Evolutionary conservation across 306 rosid genomes (phyloP).

Genomic region (Crotalaria pallida): DNA sequence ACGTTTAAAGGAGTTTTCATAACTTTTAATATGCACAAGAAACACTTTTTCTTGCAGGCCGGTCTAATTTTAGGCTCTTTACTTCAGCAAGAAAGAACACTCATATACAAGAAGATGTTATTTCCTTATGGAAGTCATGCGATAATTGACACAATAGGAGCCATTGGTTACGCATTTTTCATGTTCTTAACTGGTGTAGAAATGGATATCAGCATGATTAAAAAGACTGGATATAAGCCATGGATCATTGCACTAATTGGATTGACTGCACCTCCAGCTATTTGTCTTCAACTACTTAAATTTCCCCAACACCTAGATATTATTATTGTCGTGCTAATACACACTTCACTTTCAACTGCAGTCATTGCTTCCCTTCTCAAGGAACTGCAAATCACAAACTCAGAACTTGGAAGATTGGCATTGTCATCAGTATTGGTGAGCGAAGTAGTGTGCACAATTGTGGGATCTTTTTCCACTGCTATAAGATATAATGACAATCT

Average conservation of each 20-base stretch:
- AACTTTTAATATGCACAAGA: not conserved
- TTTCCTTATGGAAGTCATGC: slow-evolving; percentile 34
- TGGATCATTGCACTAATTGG: slow-evolving; percentile 15
- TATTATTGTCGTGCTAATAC: not conserved
- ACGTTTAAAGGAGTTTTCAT: not conserved
- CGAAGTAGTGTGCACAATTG: not conserved
- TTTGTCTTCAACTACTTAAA: not conserved
- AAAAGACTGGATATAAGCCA: slow-evolving; percentile 24
- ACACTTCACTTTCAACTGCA: slow-evolving; percentile 24
- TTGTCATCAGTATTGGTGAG: slow-evolving; percentile 37
- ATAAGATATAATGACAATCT: not conserved
- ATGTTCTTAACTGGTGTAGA: no score
- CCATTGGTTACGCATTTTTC: slow-evolving; percentile 22
- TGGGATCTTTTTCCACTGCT: not conserved
- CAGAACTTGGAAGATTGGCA: slow-evolving; percentile 24
- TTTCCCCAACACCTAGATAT: fast-evolving
- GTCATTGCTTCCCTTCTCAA: slow-evolving; percentile 33
- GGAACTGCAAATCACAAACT: slow-evolving; percentile 39
- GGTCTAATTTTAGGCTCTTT: slow-evolving; percentile 48
- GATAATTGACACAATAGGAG: slow-evolving; percentile 14
- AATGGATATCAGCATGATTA: slow-evolving; percentile 37
- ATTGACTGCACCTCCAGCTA: not conserved
- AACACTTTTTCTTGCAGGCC: slow-evolving; percentile 24
- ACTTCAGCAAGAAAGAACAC: not conserved
- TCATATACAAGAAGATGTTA: not conserved